phyloP scores from a whole-genome alignment of 1,139 yeast genomes.

The Taphrina deformans region DNA sequence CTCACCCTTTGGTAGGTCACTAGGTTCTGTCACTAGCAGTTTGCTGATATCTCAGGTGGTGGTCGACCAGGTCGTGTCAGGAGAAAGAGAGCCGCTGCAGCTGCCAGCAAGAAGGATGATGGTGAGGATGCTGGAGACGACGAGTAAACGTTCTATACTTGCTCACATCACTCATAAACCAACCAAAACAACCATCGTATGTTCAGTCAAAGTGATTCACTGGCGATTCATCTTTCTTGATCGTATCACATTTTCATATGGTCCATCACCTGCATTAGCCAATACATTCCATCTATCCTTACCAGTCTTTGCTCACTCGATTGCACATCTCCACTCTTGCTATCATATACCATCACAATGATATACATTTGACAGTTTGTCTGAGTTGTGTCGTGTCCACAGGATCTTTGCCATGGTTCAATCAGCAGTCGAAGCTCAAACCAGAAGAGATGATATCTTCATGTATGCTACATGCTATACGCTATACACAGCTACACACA shows the following conservation, averaged over 20 bases:
- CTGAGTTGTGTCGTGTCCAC: too few species aligned
- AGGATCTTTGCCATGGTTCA: too few species aligned
- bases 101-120: conserved; percentile 51
- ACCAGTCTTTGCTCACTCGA: too few species aligned
- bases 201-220: neutral
- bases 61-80: conserved; percentile 99
- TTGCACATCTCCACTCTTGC: too few species aligned
- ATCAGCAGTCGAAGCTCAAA: too few species aligned
- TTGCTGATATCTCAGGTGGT: conserved; percentile 57
- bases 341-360: too few species aligned
- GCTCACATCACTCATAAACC: neutral
- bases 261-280: conserved; percentile 10
- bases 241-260: neutral
- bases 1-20: conserved; percentile 76
- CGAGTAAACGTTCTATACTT: conserved; percentile 46
- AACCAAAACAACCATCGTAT: neutral
- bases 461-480: too few species aligned
- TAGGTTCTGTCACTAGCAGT: neutral
- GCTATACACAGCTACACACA: neutral
- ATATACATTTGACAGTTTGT: too few species aligned
- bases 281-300: conserved; percentile 9
- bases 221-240: neutral
- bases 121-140: conserved; percentile 54
- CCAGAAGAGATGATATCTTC: too few species aligned
- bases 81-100: conserved; percentile 79